Evolutionary conservation across 768 basidiomycete species (phyloP), one percentile per base, ranked within the genome.

Genomic region (Panaeolus papilionaceus): DNA sequence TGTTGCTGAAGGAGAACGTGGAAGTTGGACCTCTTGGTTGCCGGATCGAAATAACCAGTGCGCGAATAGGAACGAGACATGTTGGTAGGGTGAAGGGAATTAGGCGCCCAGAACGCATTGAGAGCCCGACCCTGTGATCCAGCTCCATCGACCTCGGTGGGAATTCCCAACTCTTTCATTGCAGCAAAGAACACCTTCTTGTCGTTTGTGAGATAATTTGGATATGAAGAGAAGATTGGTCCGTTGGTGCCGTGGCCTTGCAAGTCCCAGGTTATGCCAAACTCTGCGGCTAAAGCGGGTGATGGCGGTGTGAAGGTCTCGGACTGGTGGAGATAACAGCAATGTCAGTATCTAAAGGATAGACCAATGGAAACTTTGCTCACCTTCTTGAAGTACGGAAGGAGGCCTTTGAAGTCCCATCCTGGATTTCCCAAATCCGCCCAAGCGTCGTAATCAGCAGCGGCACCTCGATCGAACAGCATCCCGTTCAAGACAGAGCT

Each of bases 181-280:
- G 54, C 54, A 28, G 26, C 26, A 11, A 58, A 58, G 33, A 58
- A 58, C 3, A 58, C 26, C 14, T 58, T 58, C 28, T 16, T 28
- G 28, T 58, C 54, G 10, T 58, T 58, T 3, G 54, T 58, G 16
- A 58, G 54, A 18, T 58, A 58, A 9, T 1, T 9, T 6, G 54
- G 54, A 33, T 58, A 58, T 5, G 54, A 28, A 33, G 54, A 28
- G 54, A 33, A 33, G 11, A 37, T 58, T 5, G 54, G 54, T 4
- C 54, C 54, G 33, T 58, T 28, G 6, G 28, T 33, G 8, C 54
- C 54, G 14, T 58, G 54, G 11, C 54, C 54, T 12, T 1, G 14
- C 3, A 16, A 14, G 54, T 69, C 66, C 68, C 68, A 69, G 62
- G 68, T 69, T 18, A 69, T 69, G 42, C 66, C 64, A 38, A 42